Evolutionary conservation across 208 protist genomes (phyloP).

Genomic region (Angomonas ambiguus): DNA sequence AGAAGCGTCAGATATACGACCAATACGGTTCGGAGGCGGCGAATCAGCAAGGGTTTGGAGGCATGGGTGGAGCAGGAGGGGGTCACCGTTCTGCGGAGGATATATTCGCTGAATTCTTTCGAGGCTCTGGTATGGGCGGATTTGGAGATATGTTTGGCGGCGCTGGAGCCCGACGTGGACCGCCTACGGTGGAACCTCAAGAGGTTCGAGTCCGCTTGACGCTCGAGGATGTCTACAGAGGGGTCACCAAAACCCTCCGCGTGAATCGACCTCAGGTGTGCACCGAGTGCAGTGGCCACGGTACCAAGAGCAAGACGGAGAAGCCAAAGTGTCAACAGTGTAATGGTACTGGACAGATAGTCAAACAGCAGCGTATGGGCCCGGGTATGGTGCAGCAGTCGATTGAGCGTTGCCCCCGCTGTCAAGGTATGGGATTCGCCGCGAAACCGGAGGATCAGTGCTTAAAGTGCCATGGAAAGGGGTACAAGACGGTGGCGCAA

Average conservation of each 20-base stretch:
- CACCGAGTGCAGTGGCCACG: conserved; percentile 76
- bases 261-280: conserved; percentile 87
- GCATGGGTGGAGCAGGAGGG: conserved; percentile 45
- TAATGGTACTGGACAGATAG: conserved; percentile 89
- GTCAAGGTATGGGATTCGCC: conserved; percentile 89
- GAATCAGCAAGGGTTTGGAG: conserved; percentile 56
- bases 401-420: conserved; percentile 88
- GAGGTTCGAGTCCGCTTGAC: conserved; percentile 75
- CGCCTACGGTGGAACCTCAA: conserved; percentile 64
- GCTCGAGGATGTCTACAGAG: conserved; percentile 85
- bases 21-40: conserved; percentile 90
- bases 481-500: conserved; percentile 89
- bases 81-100: conserved; percentile 78
- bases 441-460: conserved; percentile 95
- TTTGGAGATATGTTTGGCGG: conserved; percentile 78
- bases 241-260: conserved; percentile 66
- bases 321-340: conserved; percentile 91
- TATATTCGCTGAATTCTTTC: conserved; percentile 91
- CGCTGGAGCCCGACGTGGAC: conserved; percentile 23
- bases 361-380: conserved; percentile 92
- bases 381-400: conserved; percentile 97
- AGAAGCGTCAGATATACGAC: conserved; percentile 97
- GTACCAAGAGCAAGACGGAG: conserved; percentile 84
- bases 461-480: conserved; percentile 91
- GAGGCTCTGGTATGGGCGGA: conserved; percentile 55